Percentiles rank a stretch among this genome's conserved stretches.
These are phyloP conservation scores for Lunasporangiospora selenospora DNA, from an alignment of 192 early-diverging fungal species.

Conservation along the genomic window DNA sequence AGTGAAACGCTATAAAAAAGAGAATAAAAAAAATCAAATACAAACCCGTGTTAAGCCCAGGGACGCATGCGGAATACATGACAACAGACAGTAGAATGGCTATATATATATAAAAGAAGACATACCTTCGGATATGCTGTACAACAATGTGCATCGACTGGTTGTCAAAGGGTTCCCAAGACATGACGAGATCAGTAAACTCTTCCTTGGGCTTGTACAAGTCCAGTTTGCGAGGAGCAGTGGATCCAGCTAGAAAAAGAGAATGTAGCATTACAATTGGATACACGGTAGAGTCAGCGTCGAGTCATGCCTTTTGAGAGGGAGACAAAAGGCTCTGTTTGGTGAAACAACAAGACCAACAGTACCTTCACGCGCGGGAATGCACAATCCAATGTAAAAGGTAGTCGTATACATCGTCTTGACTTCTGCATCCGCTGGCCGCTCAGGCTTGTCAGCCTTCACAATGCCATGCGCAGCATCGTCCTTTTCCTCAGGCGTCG, in stretches of 20 bases:
- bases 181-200: conserved; percentile 83
- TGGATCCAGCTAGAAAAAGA: conserved; percentile 39
- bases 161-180: conserved; percentile 80
- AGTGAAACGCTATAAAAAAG: conserved; percentile 25
- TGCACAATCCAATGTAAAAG: conserved; percentile 89
- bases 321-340: too few relatives aligned
- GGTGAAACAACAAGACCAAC: too few relatives aligned
- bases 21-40: neutral
- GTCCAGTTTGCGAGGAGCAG: conserved; percentile 72
- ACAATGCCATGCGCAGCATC: conserved; percentile 73
- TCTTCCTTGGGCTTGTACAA: conserved; percentile 82
- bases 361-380: conserved; percentile 63
- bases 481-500: conserved; percentile 68
- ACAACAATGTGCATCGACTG: conserved; percentile 72
- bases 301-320: too few relatives aligned
- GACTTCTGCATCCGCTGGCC: conserved; percentile 10
- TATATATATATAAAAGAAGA: neutral
- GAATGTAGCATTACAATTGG: neutral
- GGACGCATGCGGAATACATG: neutral
- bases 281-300: too few relatives aligned
- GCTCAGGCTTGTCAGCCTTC: conserved; percentile 13
- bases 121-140: conserved; percentile 61
- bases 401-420: conserved; percentile 73
- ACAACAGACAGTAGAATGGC: too few relatives aligned
- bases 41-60: neutral